Conservation (phyloP, 2,329 filamentous ascomycete species). For the Penicillium sp. region DNA sequence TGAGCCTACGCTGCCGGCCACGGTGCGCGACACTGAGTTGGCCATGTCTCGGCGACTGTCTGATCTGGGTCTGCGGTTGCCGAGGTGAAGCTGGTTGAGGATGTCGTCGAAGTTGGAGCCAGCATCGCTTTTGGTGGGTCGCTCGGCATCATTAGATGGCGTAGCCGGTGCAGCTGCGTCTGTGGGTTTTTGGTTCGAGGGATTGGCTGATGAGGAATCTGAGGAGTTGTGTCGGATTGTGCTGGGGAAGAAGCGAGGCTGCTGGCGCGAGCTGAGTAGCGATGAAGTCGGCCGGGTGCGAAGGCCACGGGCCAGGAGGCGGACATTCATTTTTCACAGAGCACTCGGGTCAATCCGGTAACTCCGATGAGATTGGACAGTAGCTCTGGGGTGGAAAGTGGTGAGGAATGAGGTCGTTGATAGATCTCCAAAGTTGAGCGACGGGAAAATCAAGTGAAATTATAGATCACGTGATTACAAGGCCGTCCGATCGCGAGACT, state of each 20-base stretch:
- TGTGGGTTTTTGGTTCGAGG: conserved; percentile 5
- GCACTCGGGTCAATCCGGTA: neutral
- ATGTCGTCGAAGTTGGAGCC: conserved; percentile 30
- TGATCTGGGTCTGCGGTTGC: conserved; percentile 9
- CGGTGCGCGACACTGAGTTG: conserved; percentile 21
- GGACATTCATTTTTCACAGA: conserved; percentile 29
- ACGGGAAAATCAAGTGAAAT: conserved; percentile 22
- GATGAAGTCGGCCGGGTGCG: conserved; percentile 29
- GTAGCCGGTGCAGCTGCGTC: conserved; percentile 3
- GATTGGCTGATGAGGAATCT: conserved; percentile 6
- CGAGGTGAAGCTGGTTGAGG: conserved; percentile 31
- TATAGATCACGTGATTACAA: conserved; percentile 23
- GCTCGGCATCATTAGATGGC: conserved; percentile 3
- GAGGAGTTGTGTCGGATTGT: conserved; percentile 25
- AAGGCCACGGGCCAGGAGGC: conserved; percentile 30
- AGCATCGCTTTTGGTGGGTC: conserved; percentile 5
- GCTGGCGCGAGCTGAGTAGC: conserved; percentile 20
- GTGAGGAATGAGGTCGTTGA: conserved; percentile 1
- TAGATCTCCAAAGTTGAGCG: conserved; percentile 3
- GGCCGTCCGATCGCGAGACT: neutral
- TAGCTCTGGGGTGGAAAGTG: neutral
- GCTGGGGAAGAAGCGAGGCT: conserved; percentile 16
- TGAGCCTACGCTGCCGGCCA: conserved; percentile 4
- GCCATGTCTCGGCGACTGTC: conserved; percentile 4
- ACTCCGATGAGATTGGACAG: neutral